These are phyloP conservation scores for Colletotrichum chrysophilum DNA, from an alignment of 2,329 filamentous ascomycete species.

Conservation along the genomic window DNA sequence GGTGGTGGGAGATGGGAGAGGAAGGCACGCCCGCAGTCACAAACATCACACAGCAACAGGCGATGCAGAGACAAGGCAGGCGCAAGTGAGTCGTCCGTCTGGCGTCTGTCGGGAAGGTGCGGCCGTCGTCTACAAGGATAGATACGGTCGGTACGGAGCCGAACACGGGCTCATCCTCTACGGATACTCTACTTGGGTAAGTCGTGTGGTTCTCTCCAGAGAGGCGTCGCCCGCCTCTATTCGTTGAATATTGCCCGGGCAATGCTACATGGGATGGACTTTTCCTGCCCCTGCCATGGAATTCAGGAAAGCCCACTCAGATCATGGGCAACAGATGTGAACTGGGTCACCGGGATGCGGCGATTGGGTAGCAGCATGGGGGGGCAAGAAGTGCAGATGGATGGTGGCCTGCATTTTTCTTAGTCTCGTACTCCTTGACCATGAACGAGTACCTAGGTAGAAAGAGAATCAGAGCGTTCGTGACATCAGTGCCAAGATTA, in stretches of 20 bases:
- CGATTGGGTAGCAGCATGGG: neutral
- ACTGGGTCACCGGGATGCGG: neutral
- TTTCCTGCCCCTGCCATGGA: neutral
- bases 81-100: neutral
- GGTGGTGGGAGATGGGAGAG: neutral
- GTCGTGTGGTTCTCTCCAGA: neutral
- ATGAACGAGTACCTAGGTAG: neutral
- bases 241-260: neutral
- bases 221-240: neutral
- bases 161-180: neutral
- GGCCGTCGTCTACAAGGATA: neutral
- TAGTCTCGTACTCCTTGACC: neutral
- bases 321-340: neutral
- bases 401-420: neutral
- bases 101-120: neutral
- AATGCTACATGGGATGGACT: neutral
- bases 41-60: neutral
- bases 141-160: neutral
- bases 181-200: neutral
- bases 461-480: neutral
- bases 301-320: neutral
- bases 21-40: neutral
- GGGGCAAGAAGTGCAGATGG: neutral
- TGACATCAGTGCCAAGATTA: conserved; percentile 13
- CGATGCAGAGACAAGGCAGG: neutral